A percentile compares a stretch with the other conserved stretches of the same genome.
Evolutionary conservation across 208 protist species (phyloP).

Genomic region (Leptomonas seymouri): DNA sequence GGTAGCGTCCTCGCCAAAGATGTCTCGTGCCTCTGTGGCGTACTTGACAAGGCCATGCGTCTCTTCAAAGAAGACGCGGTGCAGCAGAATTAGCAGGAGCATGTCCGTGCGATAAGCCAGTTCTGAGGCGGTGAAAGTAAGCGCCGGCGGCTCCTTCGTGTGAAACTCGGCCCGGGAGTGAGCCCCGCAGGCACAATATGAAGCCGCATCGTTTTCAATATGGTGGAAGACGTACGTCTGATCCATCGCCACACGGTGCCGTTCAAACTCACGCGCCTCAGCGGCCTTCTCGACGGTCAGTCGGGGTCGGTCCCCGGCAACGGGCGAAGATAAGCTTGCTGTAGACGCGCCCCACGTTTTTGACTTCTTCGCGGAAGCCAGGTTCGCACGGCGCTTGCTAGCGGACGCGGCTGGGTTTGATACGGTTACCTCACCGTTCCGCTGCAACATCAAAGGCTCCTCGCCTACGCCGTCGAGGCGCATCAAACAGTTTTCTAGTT

Average conservation of each 20-base stretch:
- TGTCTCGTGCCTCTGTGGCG: conserved; percentile 21
- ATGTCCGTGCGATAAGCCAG: conserved; percentile 57
- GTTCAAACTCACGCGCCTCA: conserved; percentile 38
- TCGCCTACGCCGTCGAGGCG: conserved; percentile 34
- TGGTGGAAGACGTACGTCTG: conserved; percentile 76
- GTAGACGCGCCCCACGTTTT: conserved; percentile 6
- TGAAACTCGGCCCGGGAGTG: conserved; percentile 56
- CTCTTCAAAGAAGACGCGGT: conserved; percentile 37
- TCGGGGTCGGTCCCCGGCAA: background rate
- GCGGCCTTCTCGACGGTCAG: conserved; percentile 21
- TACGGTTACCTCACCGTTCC: conserved; percentile 22
- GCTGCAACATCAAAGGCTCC: conserved; percentile 32
- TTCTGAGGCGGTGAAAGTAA: conserved; percentile 50
- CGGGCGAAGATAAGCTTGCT: background rate
- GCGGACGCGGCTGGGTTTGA: conserved; percentile 15
- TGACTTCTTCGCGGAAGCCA: conserved; percentile 12
- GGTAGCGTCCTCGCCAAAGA: conserved; percentile 28
- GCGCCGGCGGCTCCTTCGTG: conserved; percentile 37
- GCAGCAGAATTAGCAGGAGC: conserved; percentile 77
- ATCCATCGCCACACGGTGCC: conserved; percentile 23
- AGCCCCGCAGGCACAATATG: conserved; percentile 56
- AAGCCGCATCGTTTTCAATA: conserved; percentile 59
- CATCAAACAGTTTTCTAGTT: conserved; percentile 83
- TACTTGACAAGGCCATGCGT: conserved; percentile 14
- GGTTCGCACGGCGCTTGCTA: conserved; percentile 2